Percentiles rank a stretch among this genome's conserved stretches.
Evolutionary conservation across 1,139 yeast genomes (phyloP).

Genomic region (Taphrina pruni): DNA sequence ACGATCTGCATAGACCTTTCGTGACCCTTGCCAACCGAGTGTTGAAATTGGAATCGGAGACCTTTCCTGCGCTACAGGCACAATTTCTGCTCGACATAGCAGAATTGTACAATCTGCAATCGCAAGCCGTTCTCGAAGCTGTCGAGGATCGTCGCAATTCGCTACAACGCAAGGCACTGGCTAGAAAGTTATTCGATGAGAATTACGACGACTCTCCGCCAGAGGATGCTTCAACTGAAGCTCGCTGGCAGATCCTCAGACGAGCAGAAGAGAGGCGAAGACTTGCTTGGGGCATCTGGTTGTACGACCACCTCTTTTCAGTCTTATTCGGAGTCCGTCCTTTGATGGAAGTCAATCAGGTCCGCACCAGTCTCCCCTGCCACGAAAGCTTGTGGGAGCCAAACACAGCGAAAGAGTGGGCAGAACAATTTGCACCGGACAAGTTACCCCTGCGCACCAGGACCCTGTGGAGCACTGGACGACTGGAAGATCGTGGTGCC

Average conservation of each 20-base stretch:
- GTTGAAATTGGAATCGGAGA: conserved; percentile 30
- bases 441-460: conserved; percentile 31
- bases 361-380: conserved; percentile 30
- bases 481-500: conserved; percentile 36
- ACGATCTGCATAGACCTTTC: conserved; percentile 18
- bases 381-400: conserved; percentile 35
- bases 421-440: conserved; percentile 33
- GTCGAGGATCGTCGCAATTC: conserved; percentile 35
- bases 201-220: conserved; percentile 38
- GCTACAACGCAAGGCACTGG: conserved; percentile 20
- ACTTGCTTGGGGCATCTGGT: conserved; percentile 34
- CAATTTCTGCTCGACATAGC: conserved; percentile 33
- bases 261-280: conserved; percentile 38
- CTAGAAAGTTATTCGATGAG: conserved; percentile 27
- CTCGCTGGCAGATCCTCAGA: conserved; percentile 37
- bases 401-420: conserved; percentile 37
- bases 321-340: conserved; percentile 30
- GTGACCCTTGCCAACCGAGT: conserved; percentile 22
- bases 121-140: conserved; percentile 24
- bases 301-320: conserved; percentile 27
- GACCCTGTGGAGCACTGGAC: conserved; percentile 37
- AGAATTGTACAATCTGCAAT: conserved; percentile 28
- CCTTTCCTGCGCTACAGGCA: conserved; percentile 33
- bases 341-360: conserved; percentile 24
- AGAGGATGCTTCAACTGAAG: conserved; percentile 32